Base-by-base conservation (phyloP, 768 basidiomycete species). In the Russula sp. region DNA sequence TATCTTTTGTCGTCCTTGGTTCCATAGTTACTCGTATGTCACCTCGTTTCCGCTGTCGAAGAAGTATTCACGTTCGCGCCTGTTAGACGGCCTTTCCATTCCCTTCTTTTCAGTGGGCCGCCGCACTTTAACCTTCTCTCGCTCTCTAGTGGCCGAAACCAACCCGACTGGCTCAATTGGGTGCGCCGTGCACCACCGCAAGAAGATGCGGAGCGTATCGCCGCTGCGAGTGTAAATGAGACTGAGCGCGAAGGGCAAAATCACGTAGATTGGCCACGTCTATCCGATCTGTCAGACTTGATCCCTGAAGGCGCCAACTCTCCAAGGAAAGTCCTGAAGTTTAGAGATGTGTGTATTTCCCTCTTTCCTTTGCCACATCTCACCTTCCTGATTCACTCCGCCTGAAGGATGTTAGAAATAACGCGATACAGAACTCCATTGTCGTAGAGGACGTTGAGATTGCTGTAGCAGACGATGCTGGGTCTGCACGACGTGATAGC, bases 1-100 rank as follows among this genome's bases (percentile, higher is more conserved):
- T 94, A 0, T 80, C 90, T 8, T 98, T 97, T 73, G 76, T 96
- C 51, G 93, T 98, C 2, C 79, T 98, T 1, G 81, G 84, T 5
- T 97, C 94, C 3, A 93, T 97, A 70, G 76, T 96, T 69, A 81
- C 86, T 59, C 92, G 90, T 91, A 73, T 30, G 28, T 65, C 44
- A 32, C 13, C 7, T 56, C 48, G n/a, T 26, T 49, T 11, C 32
- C 22, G n/a, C 53, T 62, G 26, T 54, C 24, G 24, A 30, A 59
- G 44, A 24, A 18, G 14, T 54, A 2, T 42, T 24, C 14, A 14
- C 7, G 11, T 20, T 57, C 22, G 34, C 24, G 9, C 28, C n/a
- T 24, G 36, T 51, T 11, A 81, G 81, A 76, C 68, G 81, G 79
- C 54, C 72, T 80, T 18, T 81, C 81, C 11, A 82, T 83, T 69